Conservation (phyloP, 805 yeast species). For the Cephaloascus albidus region DNA sequence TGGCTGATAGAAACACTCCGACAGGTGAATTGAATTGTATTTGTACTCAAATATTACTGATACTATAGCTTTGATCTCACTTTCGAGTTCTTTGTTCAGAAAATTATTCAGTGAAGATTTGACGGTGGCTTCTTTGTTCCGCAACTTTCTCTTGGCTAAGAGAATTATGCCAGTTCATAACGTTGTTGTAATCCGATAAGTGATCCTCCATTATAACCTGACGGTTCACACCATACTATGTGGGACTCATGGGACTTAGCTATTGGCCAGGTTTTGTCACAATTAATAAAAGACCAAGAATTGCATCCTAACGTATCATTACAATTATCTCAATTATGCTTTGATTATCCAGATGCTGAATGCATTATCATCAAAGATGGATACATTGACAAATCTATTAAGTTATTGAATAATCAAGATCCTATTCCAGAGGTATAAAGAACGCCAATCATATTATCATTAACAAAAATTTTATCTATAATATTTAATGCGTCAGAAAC, state of each 20-base stretch:
- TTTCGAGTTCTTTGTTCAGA: conserved; percentile 83
- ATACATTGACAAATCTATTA: conserved; percentile 43
- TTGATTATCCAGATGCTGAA: conserved; percentile 63
- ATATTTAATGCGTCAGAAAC: conserved; percentile 27
- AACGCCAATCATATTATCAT: conserved; percentile 68
- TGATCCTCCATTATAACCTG: conserved; percentile 90
- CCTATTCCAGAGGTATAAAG: conserved; percentile 96
- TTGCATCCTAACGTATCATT: conserved; percentile 1
- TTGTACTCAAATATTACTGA: conserved; percentile 96
- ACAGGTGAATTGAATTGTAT: conserved; percentile 98
- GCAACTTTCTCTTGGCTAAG: conserved; percentile 87
- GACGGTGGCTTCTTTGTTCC: conserved; percentile 91
- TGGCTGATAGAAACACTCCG: no score
- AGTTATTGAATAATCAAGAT: conserved; percentile 62
- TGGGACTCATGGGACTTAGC: conserved; percentile 99
- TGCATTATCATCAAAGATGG: conserved; percentile 61
- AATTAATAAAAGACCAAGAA: conserved; percentile 50
- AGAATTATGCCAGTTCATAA: conserved; percentile 89
- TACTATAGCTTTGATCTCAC: conserved; percentile 93
- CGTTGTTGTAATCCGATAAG: conserved; percentile 91
- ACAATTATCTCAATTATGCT: conserved; percentile 60
- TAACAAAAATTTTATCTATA: conserved; percentile 61
- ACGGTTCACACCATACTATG: conserved; percentile 77
- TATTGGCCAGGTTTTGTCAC: conserved; percentile 83
- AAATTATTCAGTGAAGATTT: conserved; percentile 88